Conservation (phyloP, 371 early-diverging fungal genomes). For the Mucor racemosus region DNA sequence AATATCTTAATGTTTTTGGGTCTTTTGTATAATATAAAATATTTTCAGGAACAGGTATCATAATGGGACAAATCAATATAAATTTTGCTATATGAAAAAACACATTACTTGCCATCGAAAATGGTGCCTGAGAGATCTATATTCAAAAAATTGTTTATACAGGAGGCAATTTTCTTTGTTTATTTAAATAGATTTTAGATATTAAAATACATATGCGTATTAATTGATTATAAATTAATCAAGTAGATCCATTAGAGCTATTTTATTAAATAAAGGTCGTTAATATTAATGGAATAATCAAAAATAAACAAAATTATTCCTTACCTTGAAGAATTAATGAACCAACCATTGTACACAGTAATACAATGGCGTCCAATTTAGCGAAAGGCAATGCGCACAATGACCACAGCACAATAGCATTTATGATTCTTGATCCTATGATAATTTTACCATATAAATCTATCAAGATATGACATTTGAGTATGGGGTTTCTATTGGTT, state of each 20-base stretch:
- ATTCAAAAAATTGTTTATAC: too few relatives aligned
- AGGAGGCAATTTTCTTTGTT: too few relatives aligned
- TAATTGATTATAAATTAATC: conserved; percentile 11
- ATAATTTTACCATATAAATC: conserved; percentile 55
- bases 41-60: too few relatives aligned
- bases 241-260: conserved; percentile 25
- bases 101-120: too few relatives aligned
- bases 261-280: neutral
- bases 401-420: conserved; percentile 49
- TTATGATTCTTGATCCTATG: conserved; percentile 45
- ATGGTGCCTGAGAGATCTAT: too few relatives aligned
- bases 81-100: too few relatives aligned
- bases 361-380: conserved; percentile 44
- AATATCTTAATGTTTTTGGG: too few relatives aligned
- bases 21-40: too few relatives aligned
- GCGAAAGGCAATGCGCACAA: conserved; percentile 57
- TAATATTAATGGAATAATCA: conserved; percentile 37
- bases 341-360: conserved; percentile 47
- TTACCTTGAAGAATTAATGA: conserved; percentile 52
- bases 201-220: too few relatives aligned
- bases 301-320: neutral
- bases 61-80: too few relatives aligned
- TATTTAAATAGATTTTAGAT: too few relatives aligned
- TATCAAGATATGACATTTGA: conserved; percentile 2
- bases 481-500: too few relatives aligned